Conservation (phyloP, 495 filamentous ascomycete genomes). For the Aspergillus ellipticus region DNA sequence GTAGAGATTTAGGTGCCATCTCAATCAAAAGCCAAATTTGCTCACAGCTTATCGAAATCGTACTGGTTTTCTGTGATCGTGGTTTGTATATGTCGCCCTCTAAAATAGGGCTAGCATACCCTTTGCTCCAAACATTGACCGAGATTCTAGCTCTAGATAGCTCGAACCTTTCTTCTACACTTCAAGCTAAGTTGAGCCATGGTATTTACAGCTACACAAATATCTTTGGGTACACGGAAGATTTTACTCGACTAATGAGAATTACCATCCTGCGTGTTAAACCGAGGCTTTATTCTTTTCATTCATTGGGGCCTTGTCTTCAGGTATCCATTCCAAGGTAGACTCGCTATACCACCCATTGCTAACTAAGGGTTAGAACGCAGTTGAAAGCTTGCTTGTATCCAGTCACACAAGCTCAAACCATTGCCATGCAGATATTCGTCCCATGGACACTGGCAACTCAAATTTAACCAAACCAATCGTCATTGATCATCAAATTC, state of each 20-base stretch:
- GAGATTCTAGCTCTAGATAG: slow-evolving; percentile 22
- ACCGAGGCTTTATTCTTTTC: slow-evolving; percentile 5
- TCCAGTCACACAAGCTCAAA: neutral
- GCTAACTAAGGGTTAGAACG: slow-evolving; percentile 23
- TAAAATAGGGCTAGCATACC: slow-evolving; percentile 24
- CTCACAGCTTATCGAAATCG: slow-evolving; percentile 23
- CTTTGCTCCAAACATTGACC: slow-evolving; percentile 29
- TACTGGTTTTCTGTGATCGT: slow-evolving; percentile 15
- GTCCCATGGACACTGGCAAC: neutral
- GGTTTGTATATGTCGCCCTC: slow-evolving; percentile 17
- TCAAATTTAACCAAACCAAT: neutral
- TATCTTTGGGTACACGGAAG: slow-evolving; percentile 7
- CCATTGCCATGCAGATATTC: neutral
- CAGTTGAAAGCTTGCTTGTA: slow-evolving; percentile 18
- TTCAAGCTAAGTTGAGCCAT: slow-evolving; percentile 27
- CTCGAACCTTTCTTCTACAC: slow-evolving; percentile 13
- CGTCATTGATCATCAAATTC: slow-evolving; percentile 9
- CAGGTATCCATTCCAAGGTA: slow-evolving; percentile 20
- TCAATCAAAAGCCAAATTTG: slow-evolving; percentile 18
- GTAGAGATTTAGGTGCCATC: slow-evolving; percentile 6
- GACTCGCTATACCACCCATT: neutral
- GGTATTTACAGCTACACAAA: slow-evolving; percentile 24
- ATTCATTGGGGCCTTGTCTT: slow-evolving; percentile 23
- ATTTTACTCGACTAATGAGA: slow-evolving; percentile 4
- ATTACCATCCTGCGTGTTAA: slow-evolving; percentile 20